Percentiles rank a stretch among this genome's conserved stretches.
Evolutionary conservation across 495 filamentous ascomycete genomes (phyloP).

Genomic region (Aspergillus leporis): DNA sequence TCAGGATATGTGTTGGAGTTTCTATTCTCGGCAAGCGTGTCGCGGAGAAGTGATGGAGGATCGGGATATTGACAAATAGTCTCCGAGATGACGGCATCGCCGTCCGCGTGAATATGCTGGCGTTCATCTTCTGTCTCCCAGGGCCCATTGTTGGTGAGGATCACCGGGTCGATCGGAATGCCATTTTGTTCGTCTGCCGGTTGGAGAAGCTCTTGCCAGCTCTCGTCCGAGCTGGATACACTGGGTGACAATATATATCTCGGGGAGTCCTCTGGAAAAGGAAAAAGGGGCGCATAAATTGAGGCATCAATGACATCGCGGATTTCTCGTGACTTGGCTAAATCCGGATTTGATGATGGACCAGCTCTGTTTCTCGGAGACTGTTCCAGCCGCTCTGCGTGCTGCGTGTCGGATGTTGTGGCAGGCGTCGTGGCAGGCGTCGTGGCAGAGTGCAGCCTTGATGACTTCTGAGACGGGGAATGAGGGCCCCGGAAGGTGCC

Average conservation of each 20-base stretch:
- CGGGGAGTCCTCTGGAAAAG: constrained; percentile 13
- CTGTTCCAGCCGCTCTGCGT: neutral
- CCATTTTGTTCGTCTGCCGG: constrained; percentile 13
- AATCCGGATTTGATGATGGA: no score
- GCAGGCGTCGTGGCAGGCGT: no score
- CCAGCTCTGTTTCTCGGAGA: neutral
- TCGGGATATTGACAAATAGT: no score
- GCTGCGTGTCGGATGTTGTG: neutral
- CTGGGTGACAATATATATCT: constrained; percentile 15
- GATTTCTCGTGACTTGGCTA: no score
- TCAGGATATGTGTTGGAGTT: no score
- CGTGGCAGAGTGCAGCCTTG: neutral
- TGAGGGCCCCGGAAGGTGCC: constrained; percentile 2
- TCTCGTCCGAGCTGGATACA: constrained; percentile 24
- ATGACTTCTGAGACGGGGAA: constrained; percentile 2
- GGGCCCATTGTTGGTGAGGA: constrained; percentile 17
- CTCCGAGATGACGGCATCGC: constrained; percentile 7
- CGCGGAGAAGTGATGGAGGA: constrained; percentile 17
- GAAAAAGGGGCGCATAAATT: constrained; percentile 15
- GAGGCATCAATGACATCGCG: constrained; percentile 7
- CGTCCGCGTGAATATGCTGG: constrained; percentile 1
- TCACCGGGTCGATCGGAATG: constrained; percentile 23
- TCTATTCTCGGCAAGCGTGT: constrained; percentile 11
- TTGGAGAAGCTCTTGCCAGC: no score
- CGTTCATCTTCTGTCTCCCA: constrained; percentile 8